Evolutionary conservation across 352 stramenopile genomes (phyloP), one percentile per base, ranked within the genome.

Genomic region (Globisporangium parvum): DNA sequence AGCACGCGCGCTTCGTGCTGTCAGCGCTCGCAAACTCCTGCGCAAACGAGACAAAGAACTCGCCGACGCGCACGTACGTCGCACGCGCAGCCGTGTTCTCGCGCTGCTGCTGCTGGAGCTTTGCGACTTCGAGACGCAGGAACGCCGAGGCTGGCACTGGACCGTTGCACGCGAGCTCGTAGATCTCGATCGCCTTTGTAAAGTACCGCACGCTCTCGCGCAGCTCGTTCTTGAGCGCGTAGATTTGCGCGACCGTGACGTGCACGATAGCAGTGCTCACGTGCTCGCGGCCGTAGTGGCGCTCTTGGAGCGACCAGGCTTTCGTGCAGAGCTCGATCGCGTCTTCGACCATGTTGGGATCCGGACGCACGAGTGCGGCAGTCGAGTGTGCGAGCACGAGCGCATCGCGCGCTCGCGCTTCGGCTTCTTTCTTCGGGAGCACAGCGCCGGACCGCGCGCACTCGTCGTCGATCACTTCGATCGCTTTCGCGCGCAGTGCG

Each of bases 281-380:
- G 47, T 90, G 77, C 1, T 83, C 73, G 1, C 60, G 57, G n/a
- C 80, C 77, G 51, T 65, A 66, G 17, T 71, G 59, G 20, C 62
- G 48, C 47, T 90, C 73, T 26, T 88, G 75, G 3, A 90, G 47
- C 18, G 70, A 70, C 75, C 75, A 90, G 4, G 78, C 76, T 47
- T 85, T 86, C 33, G 62, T 76, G 55, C 75, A 88, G 41, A 67
- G 72, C 55, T 91, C 80, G n/a, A 86, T 51, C 0, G 77, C 80
- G 11, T 87, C 80, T 1, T 91, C 77, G 40, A 85, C 71, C 41
- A 75, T 50, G 3, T 67, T 55, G 11, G 68, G 45, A 39, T 75
- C 70, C 3, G 57, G 59, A 11, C 42, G 59, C 11, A 66, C 58
- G 12, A 67, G 57, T 35, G 72, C 60, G 4, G 67, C 62, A 2